These are phyloP conservation scores for Skeletonema potamos DNA, from an alignment of 108 stramenopile genomes.

Conservation along the genomic window DNA sequence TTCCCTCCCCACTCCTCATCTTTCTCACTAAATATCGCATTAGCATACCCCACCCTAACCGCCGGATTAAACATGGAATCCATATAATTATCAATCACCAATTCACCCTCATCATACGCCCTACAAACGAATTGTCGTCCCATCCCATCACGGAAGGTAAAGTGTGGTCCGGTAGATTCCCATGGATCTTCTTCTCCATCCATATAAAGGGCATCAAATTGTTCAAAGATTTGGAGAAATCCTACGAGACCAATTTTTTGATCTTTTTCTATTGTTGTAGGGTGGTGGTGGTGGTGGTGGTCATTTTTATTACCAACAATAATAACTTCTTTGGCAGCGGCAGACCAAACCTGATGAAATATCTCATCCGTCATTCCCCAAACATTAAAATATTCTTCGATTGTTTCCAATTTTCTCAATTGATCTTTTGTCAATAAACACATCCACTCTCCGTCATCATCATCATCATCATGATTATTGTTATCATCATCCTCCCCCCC, in stretches of 20 bases:
- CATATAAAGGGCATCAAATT: not conserved
- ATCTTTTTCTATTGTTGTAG: not conserved
- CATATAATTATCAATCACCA: constrained; percentile 51
- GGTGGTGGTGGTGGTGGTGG: not conserved
- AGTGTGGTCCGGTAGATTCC: constrained; percentile 38
- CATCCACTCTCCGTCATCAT: not conserved
- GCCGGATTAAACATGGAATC: constrained; percentile 70
- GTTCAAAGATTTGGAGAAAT: not conserved
- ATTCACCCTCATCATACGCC: constrained; percentile 71
- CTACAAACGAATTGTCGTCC: constrained; percentile 73
- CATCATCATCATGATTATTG: not conserved
- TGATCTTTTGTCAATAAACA: not conserved
- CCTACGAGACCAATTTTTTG: not conserved
- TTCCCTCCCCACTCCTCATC: not conserved
- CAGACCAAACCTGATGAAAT: not conserved
- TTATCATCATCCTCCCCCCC: no score
- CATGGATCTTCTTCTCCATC: not conserved
- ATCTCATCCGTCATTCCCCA: not conserved
- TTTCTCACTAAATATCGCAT: not conserved
- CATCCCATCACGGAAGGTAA: constrained; percentile 52
- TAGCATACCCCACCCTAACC: constrained; percentile 11
- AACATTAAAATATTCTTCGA: not conserved
- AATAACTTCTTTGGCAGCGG: no score
- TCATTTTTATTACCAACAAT: no score
- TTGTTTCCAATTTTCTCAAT: not conserved